Base-by-base conservation (phyloP, 768 basidiomycete genomes). In the Trametes maxima region DNA sequence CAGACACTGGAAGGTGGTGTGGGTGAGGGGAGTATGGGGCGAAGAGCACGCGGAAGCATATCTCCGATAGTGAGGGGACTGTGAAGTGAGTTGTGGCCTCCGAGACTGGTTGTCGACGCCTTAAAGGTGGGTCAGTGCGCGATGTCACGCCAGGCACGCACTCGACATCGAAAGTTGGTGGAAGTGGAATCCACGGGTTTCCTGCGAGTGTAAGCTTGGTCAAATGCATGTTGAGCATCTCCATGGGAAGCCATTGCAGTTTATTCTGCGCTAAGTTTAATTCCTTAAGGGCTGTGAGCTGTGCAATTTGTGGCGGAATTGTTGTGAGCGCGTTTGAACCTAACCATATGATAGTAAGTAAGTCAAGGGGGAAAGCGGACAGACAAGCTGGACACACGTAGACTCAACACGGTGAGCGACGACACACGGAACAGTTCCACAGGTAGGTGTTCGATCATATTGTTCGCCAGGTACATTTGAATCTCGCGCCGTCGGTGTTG, bases 221-320 rank as follows among this genome's bases (percentile, higher is more conserved):
- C 1, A 90, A 75, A n/a, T 70, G 76, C 82, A 89, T 84, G 33
- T 73, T 68, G n/a, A 80, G 70, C 69, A 91, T 80, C 68, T 91
- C 88, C 7, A 85, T 80, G 14, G 90, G 90, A 0, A 92, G 71
- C 70, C 81, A 88, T 56, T 70, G 66, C 2, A 91, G 72, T 35
- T 73, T 70, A 70, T 92, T 92, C 54, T 79, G 77, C 0, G 86
- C 77, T 3, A 92, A 66, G 60, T 89, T 87, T 7, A 92, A 77
- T 45, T 85, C 81, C 50, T 76, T 76, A 2, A 92, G 78, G 50
- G 81, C 80, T 10, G 68, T 74, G 17, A 91, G 76, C 6, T 74
- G 75, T 19, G 72, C 75, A 37, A 92, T 86, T 52, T 88, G 87
- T 0, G 89, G 83, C 1, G 90, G 89, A 19, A 92, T 70, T 42